A percentile compares a stretch with the other conserved stretches of the same genome.
phyloP scores from a whole-genome alignment of 1,139 yeast genomes.

The Nadsonia commutata region DNA sequence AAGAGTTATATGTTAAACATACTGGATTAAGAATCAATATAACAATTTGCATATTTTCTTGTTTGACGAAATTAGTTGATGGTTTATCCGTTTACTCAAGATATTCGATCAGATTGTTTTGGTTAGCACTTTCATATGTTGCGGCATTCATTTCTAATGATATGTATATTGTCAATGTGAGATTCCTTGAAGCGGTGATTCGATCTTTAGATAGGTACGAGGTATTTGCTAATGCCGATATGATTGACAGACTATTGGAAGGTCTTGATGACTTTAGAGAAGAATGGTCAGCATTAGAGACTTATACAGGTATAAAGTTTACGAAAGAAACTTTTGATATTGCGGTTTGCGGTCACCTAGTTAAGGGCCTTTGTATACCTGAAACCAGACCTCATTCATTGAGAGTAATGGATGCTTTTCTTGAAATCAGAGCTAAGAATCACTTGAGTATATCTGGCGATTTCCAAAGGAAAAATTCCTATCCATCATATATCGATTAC shows the following conservation, averaged over 20 bases:
- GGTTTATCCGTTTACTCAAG: slow-evolving; percentile 38
- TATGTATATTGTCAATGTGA: slow-evolving; percentile 3
- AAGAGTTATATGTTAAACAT: slow-evolving; percentile 20
- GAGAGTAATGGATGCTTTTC: slow-evolving; percentile 34
- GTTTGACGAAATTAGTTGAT: slow-evolving; percentile 42
- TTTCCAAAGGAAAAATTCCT: not conserved
- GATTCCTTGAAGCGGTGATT: slow-evolving; percentile 14
- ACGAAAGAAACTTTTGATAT: slow-evolving; percentile 36
- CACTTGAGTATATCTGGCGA: slow-evolving; percentile 4
- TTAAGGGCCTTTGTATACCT: slow-evolving; percentile 52
- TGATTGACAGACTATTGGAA: slow-evolving; percentile 23
- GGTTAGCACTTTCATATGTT: slow-evolving; percentile 37
- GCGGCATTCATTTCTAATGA: slow-evolving; percentile 3
- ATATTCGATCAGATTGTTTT: slow-evolving; percentile 43
- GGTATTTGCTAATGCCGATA: slow-evolving; percentile 13
- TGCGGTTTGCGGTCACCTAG: slow-evolving; percentile 35
- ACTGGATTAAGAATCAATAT: slow-evolving; percentile 20
- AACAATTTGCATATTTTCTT: slow-evolving; percentile 22
- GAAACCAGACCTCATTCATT: slow-evolving; percentile 45
- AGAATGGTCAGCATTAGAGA: slow-evolving; percentile 34
- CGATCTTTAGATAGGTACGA: slow-evolving; percentile 18
- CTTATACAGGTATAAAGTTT: slow-evolving; percentile 29
- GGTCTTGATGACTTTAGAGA: slow-evolving; percentile 27
- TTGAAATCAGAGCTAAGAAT: slow-evolving; percentile 33
- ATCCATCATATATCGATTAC: slow-evolving; percentile 26